Evolutionary conservation across 257 asterid genomes (phyloP), one percentile per base, ranked within the genome.

Genomic region (Lycium barbarum): DNA sequence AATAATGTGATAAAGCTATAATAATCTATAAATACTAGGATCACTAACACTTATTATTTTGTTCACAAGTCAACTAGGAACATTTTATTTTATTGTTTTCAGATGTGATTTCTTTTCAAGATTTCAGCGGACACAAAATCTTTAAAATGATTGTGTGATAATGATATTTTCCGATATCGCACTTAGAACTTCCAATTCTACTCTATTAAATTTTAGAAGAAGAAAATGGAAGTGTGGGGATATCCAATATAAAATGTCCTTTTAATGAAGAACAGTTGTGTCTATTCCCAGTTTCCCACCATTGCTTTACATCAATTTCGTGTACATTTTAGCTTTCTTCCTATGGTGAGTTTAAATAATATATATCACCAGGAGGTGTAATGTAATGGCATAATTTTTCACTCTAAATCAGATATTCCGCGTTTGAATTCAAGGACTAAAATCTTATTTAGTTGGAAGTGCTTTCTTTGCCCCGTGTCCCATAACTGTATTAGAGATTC

Each of bases 221-320:
- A 38, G 11, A 68, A 68, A 68, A 47, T 20, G 81, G 61, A 20
- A 73, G 2, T 22, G 81, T 49, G 59, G 40, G 61, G 81, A 47
- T 74, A 22, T 47, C 81, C 81, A 47, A 20, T 74, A 74, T 49
- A 20, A 35, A 74, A 49, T 74, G 81, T 74, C 81, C 61, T 22
- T 74, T 12, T 74, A 74, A 22, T 74, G 62, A 74, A 49, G 10
- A 49, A 1, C 43, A 49, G 4, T 49, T 49, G 62, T 74, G 62
- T 49, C 62, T 74, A 74, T 49, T 49, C 61, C n/a, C n/a, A n/a
- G n/a, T n/a, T n/a, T n/a, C n/a, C 58, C 40, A 74, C 81, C 81
- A 47, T 74, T 20, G 61, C 1, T 49, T 73, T 73, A 73, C 61
- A 47, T 47, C 13, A 74, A 47, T 20, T 74, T 14, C 11, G 12